Percentiles rank a stretch among this genome's conserved stretches.
These are phyloP conservation scores for Schwanniomyces polymorphus DNA, from an alignment of 805 yeast species.

Conservation along the genomic window DNA sequence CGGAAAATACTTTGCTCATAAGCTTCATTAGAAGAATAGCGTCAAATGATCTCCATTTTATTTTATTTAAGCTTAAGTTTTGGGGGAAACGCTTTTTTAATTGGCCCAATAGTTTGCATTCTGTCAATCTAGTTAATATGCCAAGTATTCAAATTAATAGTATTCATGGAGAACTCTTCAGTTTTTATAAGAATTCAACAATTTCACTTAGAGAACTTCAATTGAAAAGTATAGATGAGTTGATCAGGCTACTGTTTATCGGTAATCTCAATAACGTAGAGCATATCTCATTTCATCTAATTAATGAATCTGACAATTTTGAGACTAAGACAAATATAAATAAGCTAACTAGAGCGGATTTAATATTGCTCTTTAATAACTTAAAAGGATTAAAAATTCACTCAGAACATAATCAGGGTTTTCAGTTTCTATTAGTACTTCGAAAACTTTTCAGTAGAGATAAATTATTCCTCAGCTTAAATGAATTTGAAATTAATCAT, in stretches of 20 bases:
- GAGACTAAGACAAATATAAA: neutral
- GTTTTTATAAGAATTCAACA: constrained; percentile 3
- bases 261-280: neutral
- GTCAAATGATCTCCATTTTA: constrained; percentile 10
- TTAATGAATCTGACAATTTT: neutral
- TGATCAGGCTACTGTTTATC: neutral
- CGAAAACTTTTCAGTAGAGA: neutral
- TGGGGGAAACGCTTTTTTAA: constrained; percentile 8
- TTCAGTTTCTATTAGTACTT: constrained; percentile 6
- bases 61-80: constrained; percentile 10
- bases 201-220: constrained; percentile 5
- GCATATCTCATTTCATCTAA: neutral
- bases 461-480: constrained; percentile 3
- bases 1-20: neutral
- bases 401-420: constrained; percentile 9
- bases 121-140: constrained; percentile 9
- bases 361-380: neutral
- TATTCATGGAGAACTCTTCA: constrained; percentile 9
- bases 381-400: constrained; percentile 4
- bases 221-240: constrained; percentile 6
- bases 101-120: neutral
- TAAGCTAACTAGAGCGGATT: neutral
- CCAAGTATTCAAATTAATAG: constrained; percentile 9
- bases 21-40: constrained; percentile 3
- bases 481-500: constrained; percentile 8